phyloP scores from a whole-genome alignment of 306 rosid genomes.

The Nissolia schottii region DNA sequence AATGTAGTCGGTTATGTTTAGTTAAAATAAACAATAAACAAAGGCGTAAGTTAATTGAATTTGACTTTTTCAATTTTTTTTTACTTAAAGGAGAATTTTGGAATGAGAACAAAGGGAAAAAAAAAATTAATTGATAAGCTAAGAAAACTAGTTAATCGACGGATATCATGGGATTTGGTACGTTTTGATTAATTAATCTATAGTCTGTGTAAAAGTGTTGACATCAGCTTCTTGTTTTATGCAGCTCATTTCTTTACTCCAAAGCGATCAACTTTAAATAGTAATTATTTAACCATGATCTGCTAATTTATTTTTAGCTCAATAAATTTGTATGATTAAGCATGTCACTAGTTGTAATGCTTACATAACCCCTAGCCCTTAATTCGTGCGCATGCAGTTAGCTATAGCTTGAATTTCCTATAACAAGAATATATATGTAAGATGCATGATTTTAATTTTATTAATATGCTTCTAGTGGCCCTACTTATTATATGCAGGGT shows the following conservation, averaged over 20 bases:
- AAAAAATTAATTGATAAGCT: neutral
- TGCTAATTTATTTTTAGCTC: neutral
- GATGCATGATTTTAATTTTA: neutral
- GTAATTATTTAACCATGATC: neutral
- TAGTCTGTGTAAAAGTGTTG: neutral
- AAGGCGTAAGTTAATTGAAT: neutral
- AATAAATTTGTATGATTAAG: slow-evolving; percentile 21
- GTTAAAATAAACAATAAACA: too few species aligned
- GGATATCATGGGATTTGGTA: neutral
- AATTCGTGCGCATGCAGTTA: slow-evolving; percentile 28
- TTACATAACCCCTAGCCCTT: neutral
- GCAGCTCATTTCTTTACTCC: neutral
- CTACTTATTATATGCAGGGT: neutral
- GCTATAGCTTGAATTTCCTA: slow-evolving; percentile 3
- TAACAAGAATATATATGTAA: neutral
- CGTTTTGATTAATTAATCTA: neutral
- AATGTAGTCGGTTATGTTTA: neutral
- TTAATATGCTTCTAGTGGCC: neutral
- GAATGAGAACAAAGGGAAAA: neutral
- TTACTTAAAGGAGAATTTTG: neutral
- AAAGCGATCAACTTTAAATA: slow-evolving; percentile 24
- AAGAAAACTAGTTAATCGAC: neutral
- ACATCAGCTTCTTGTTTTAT: neutral
- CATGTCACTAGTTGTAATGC: neutral
- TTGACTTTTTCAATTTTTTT: neutral